phyloP scores from a whole-genome alignment of 2,329 filamentous ascomycete genomes.

The Neopestalotiopsis sp. region DNA sequence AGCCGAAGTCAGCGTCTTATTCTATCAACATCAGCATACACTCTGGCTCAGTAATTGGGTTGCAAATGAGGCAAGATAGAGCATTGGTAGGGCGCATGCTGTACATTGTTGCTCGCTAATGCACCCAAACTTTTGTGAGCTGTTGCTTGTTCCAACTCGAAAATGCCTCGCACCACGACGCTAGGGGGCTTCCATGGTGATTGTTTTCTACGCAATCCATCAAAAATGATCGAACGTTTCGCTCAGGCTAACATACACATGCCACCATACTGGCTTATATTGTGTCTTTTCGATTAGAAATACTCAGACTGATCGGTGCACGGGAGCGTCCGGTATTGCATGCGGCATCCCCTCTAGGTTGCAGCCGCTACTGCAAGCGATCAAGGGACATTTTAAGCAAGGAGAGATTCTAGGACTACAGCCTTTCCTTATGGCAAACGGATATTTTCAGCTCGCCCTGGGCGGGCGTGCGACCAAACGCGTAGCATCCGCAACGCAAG shows the following conservation, averaged over 20 bases:
- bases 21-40: not conserved
- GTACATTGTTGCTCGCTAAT: not conserved
- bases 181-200: not conserved
- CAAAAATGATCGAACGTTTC: too few species aligned
- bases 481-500: not conserved
- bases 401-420: too few species aligned
- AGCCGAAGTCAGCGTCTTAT: not conserved
- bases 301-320: conserved; percentile 1
- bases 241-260: not conserved
- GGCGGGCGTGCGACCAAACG: not conserved
- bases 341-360: conserved; percentile 10
- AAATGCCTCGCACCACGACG: not conserved
- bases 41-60: not conserved
- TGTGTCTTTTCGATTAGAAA: not conserved
- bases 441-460: not conserved
- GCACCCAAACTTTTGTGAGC: not conserved
- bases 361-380: conserved; percentile 18
- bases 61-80: not conserved
- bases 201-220: not conserved
- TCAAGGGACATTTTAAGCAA: not conserved
- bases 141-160: not conserved
- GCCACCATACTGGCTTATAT: not conserved
- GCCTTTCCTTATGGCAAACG: not conserved
- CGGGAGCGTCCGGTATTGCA: conserved; percentile 15
- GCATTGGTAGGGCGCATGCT: not conserved